Conservation (phyloP, 495 filamentous ascomycete genomes). For the Aspergillus panamensis region DNA sequence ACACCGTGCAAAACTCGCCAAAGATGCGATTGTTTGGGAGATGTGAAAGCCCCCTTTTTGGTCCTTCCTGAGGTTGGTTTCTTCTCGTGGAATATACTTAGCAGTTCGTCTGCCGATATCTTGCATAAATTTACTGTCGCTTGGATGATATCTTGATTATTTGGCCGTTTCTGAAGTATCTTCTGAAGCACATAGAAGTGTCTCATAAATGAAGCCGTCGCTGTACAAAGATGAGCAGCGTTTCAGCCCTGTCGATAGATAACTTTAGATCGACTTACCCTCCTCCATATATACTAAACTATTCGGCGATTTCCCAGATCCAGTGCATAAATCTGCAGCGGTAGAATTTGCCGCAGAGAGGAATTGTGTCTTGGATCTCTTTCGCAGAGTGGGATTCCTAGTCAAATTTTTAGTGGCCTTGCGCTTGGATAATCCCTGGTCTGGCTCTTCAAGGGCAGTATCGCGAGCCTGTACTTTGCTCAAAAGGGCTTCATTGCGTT, state of each 20-base stretch:
- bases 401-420: conserved; percentile 18
- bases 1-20: conserved; percentile 20
- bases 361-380: conserved; percentile 26
- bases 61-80: neutral
- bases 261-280: conserved; percentile 8
- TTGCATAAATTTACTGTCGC: conserved; percentile 31
- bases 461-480: conserved; percentile 20
- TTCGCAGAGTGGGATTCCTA: conserved; percentile 11
- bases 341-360: neutral
- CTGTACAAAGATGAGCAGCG: conserved; percentile 2
- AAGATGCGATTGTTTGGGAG: conserved; percentile 18
- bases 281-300: conserved; percentile 7
- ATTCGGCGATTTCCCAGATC: neutral
- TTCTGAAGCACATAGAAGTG: conserved; percentile 36
- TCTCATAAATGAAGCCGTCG: conserved; percentile 28
- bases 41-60: conserved; percentile 1
- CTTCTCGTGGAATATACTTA: conserved; percentile 14
- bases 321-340: neutral
- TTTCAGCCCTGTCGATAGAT: neutral
- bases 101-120: conserved; percentile 21
- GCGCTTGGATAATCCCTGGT: conserved; percentile 25
- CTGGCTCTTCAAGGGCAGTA: neutral
- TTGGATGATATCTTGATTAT: conserved; percentile 19
- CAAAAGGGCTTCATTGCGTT: conserved; percentile 28
- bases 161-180: conserved; percentile 29